Evolutionary conservation across 345 rosid genomes (phyloP).

Genomic region (Aurinia saxatilis): DNA sequence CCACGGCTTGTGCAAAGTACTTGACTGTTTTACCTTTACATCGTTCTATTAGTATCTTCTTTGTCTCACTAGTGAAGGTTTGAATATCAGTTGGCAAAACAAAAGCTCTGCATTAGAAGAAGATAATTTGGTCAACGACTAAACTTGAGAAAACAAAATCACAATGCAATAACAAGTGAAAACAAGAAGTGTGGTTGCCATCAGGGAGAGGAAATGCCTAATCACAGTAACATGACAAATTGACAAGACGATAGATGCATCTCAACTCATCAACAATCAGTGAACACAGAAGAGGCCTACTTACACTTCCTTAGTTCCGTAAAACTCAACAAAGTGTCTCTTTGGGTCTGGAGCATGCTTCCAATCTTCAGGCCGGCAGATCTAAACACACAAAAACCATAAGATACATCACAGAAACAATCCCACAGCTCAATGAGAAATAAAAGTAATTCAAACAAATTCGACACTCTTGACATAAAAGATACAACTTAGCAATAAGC

Average conservation of each 20-base stretch:
- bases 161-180: conserved; percentile 1
- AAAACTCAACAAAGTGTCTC: conserved; percentile 76
- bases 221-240: background rate
- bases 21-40: conserved; percentile 69
- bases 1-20: conserved; percentile 71
- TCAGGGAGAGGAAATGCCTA: background rate
- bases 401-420: conserved; percentile 11
- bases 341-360: conserved; percentile 59
- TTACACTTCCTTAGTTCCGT: conserved; percentile 92
- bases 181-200: background rate
- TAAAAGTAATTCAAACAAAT: background rate
- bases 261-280: background rate
- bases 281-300: conserved; percentile 22
- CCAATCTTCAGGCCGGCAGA: conserved; percentile 84
- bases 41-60: conserved; percentile 51
- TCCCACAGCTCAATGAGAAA: background rate
- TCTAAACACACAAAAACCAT: conserved; percentile 53
- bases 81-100: conserved; percentile 78
- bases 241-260: background rate
- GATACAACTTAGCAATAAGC: background rate
- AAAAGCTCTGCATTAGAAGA: conserved; percentile 58
- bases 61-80: conserved; percentile 68
- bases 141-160: background rate
- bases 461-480: background rate
- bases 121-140: conserved; percentile 16